Evolutionary conservation across 345 rosid genomes (phyloP).

Genomic region (Viola odorata): DNA sequence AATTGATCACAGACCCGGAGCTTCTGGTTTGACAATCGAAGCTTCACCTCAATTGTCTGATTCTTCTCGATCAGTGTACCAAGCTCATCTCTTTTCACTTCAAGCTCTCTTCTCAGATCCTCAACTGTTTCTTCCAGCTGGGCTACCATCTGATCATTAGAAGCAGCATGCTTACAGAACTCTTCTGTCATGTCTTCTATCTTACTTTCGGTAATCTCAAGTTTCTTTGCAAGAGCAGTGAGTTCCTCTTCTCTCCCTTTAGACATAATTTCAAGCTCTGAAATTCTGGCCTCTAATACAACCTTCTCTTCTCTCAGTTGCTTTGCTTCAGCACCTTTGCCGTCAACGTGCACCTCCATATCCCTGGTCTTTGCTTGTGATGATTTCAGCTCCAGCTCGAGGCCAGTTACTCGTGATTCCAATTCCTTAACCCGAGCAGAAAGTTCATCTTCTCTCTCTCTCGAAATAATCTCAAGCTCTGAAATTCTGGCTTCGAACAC

Average conservation of each 20-base stretch:
- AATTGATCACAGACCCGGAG: constrained; percentile 82
- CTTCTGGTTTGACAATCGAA: constrained; percentile 89
- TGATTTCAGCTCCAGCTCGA: constrained; percentile 48
- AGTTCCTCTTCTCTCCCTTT: constrained; percentile 45
- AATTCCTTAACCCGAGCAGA: constrained; percentile 31
- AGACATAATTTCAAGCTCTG: constrained; percentile 43
- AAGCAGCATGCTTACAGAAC: constrained; percentile 12
- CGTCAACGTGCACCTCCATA: constrained; percentile 40
- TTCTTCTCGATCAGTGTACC: constrained; percentile 44
- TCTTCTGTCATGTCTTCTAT: constrained; percentile 14
- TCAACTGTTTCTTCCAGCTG: constrained; percentile 54
- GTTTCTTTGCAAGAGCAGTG: constrained; percentile 40
- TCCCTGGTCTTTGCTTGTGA: constrained; percentile 29
- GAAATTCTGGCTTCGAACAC: background rate
- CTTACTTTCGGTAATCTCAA: constrained; percentile 42
- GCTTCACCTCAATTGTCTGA: constrained; percentile 65
- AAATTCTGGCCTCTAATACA: constrained; percentile 38
- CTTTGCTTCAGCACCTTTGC: constrained; percentile 37
- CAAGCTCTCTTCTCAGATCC: constrained; percentile 60
- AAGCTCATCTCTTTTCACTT: constrained; percentile 74
- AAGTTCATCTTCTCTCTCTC: constrained; percentile 45
- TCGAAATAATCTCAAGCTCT: background rate
- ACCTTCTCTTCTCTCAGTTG: constrained; percentile 40
- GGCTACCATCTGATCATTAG: constrained; percentile 38
- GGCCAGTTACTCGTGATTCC: constrained; percentile 27